Percentiles rank a stretch among this genome's conserved stretches.
These are phyloP conservation scores for Malus sylvestris DNA, from an alignment of 306 rosid species.

Conservation along the genomic window DNA sequence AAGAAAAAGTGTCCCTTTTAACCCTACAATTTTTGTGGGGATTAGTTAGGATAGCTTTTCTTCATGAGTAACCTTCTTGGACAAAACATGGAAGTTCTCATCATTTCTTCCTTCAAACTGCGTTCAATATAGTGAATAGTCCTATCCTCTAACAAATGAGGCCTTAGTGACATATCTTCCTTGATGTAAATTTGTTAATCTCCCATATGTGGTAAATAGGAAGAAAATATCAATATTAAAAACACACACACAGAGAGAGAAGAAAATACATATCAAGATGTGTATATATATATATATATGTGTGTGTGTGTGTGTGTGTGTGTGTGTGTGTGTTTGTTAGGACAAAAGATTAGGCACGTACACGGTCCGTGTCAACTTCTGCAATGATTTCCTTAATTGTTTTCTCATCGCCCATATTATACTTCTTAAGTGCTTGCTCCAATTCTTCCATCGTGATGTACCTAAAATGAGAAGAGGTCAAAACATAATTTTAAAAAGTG, in stretches of 20 bases:
- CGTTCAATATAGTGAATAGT: too few species aligned
- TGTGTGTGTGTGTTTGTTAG: background rate
- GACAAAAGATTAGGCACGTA: conserved; percentile 25
- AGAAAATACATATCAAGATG: background rate
- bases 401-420: conserved; percentile 86
- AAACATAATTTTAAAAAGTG: background rate
- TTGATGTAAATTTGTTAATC: background rate
- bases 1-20: too few species aligned
- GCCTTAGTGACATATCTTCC: background rate
- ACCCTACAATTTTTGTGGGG: too few species aligned
- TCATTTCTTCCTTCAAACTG: too few species aligned
- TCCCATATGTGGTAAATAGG: background rate
- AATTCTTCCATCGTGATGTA: conserved; percentile 84
- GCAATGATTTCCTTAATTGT: conserved; percentile 94
- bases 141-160: too few species aligned
- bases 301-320: too few species aligned
- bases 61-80: too few species aligned
- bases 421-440: conserved; percentile 79
- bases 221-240: background rate
- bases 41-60: too few species aligned
- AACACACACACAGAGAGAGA: background rate
- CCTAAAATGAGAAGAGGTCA: conserved; percentile 31
- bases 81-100: too few species aligned
- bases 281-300: too few species aligned
- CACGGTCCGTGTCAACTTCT: conserved; percentile 86